Evolutionary conservation across 2,329 filamentous ascomycete species (phyloP).

Genomic region (Gaeumannomyces tritici): DNA sequence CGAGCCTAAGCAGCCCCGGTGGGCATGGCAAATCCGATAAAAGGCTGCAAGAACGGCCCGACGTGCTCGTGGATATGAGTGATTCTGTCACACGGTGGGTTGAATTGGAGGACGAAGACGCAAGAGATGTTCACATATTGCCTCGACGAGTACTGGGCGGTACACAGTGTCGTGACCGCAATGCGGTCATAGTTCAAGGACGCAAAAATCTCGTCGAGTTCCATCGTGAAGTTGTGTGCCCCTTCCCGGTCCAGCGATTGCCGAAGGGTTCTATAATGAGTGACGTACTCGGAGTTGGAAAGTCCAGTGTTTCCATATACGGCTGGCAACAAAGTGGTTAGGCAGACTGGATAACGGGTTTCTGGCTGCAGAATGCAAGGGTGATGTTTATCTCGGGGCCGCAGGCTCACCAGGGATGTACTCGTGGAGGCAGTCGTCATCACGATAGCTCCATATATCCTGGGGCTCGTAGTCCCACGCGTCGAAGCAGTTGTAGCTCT

Average conservation of each 20-base stretch:
- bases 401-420: not conserved
- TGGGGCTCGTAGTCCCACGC: not conserved
- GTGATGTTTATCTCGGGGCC: too few species aligned
- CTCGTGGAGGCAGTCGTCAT: not conserved
- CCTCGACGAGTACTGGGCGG: not conserved
- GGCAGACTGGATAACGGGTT: not conserved
- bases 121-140: not conserved
- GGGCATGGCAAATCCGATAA: not conserved
- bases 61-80: not conserved
- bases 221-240: not conserved
- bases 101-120: not conserved
- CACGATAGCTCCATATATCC: not conserved
- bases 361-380: not conserved
- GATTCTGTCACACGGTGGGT: not conserved
- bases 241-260: not conserved
- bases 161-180: not conserved
- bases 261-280: not conserved
- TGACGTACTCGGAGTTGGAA: not conserved
- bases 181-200: not conserved
- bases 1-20: too few species aligned
- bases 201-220: not conserved
- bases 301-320: not conserved
- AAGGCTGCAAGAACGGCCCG: not conserved
- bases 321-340: not conserved
- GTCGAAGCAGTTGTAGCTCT: not conserved